These are phyloP conservation scores for Fomes fomentarius DNA, from an alignment of 1,284 basidiomycete species.

Conservation along the genomic window DNA sequence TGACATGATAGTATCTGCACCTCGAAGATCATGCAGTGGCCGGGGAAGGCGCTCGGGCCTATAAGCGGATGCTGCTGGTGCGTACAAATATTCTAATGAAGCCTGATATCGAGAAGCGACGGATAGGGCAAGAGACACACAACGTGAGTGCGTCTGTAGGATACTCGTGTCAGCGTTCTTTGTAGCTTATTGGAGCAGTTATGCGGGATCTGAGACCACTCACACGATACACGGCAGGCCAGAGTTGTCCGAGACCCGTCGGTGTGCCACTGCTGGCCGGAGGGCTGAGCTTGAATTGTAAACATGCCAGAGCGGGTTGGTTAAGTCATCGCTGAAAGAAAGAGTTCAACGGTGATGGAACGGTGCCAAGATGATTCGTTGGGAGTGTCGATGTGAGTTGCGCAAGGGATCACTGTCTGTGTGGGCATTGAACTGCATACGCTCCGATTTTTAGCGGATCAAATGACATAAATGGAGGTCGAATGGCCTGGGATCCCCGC, in stretches of 20 bases:
- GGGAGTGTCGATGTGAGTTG: too few relatives aligned
- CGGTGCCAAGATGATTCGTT: too few relatives aligned
- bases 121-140: constrained; percentile 8
- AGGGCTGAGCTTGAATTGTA: background rate
- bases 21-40: constrained; percentile 23
- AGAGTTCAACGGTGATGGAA: constrained; percentile 1
- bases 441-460: constrained; percentile 23
- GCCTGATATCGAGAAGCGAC: constrained; percentile 11
- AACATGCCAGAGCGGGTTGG: background rate
- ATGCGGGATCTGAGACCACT: background rate
- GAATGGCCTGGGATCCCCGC: background rate
- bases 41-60: constrained; percentile 17
- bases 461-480: constrained; percentile 6
- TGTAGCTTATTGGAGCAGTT: background rate
- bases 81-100: constrained; percentile 18
- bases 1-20: constrained; percentile 27
- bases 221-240: constrained; percentile 1
- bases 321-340: background rate
- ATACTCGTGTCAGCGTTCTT: background rate
- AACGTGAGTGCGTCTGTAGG: constrained; percentile 1
- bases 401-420: too few relatives aligned
- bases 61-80: constrained; percentile 13
- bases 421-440: too few relatives aligned
- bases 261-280: background rate
- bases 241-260: background rate